Evolutionary conservation across 495 filamentous ascomycete genomes (phyloP), one percentile per base, ranked within the genome.

Genomic region (Xanthoparmelia taractica): DNA sequence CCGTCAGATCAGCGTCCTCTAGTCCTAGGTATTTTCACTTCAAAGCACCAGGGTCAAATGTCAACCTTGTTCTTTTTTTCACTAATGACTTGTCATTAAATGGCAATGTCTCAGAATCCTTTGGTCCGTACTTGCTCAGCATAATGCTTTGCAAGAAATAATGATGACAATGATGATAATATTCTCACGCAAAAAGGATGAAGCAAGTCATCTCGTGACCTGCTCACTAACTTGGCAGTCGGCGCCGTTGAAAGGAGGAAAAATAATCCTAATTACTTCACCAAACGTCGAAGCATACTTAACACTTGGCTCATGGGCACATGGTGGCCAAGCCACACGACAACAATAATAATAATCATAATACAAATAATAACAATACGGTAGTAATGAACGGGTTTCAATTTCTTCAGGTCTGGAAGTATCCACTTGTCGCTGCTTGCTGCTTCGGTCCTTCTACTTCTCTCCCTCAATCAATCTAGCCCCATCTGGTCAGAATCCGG

Each of bases 401-500:
- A n/a, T n/a, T n/a, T n/a, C 31, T 31, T 52, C 15, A 29, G 47
- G 25, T 29, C 47, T 4, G 23, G 17, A 1, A 52, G n/a, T 25
- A 10, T 48, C 25, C 34, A 45, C 20, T 45, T 45, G 20, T 10
- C 12, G 34, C 54, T 37, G 8, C 27, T 57, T 20, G 10, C 23
- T 33, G 31, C 34, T 27, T 25, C n/a, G n/a, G n/a, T n/a, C n/a
- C n/a, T n/a, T n/a, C n/a, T n/a, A n/a, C n/a, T n/a, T n/a, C n/a
- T n/a, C n/a, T n/a, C n/a, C n/a, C n/a, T n/a, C 1, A 20, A 58
- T 11, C 15, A 11, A 15, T 20, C 61, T 58, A 58, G 43, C 52
- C 61, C 29, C 13, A 38, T 63, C n/a, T 38, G 36, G 40, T 33
- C 61, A 33, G 29, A 63, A 63, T 58, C 54, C 61, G 52, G 61